Conservation (phyloP, 2,329 filamentous ascomycete genomes). For the Diaporthe batatas region DNA sequence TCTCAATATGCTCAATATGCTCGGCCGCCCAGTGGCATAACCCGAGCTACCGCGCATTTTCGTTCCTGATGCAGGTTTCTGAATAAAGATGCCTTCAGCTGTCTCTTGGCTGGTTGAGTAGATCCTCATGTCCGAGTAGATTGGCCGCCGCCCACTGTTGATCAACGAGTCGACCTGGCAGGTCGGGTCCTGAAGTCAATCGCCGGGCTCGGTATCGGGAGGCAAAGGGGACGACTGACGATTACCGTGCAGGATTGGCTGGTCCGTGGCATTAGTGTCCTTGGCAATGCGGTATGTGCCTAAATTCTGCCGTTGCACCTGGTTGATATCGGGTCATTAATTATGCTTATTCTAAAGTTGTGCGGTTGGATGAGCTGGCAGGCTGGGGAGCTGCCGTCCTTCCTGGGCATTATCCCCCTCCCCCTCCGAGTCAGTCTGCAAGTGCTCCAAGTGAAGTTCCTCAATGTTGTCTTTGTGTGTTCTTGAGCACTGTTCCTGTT, state of each 20-base stretch:
- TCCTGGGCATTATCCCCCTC: background rate
- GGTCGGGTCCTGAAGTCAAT: no score
- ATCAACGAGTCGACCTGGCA: background rate
- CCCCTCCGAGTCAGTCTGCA: no score
- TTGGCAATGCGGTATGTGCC: constrained; percentile 13
- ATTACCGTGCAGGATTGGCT: constrained; percentile 2
- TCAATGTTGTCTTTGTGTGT: background rate
- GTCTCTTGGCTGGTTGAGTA: background rate
- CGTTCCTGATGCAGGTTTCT: background rate
- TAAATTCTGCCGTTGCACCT: constrained; percentile 3
- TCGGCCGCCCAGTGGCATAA: constrained; percentile 2
- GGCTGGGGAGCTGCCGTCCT: background rate
- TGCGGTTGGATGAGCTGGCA: background rate
- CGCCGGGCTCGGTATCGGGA: background rate
- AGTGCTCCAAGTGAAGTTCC: no score
- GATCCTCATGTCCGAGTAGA: background rate
- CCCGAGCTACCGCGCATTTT: background rate
- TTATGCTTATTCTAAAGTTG: background rate
- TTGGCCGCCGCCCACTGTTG: background rate
- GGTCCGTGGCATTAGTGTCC: background rate
- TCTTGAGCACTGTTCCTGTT: constrained; percentile 1
- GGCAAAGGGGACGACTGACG: background rate
- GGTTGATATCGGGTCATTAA: background rate
- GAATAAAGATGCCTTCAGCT: background rate
- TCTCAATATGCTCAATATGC: constrained; percentile 6